A percentile compares a stretch with the other conserved stretches of the same genome.
Evolutionary conservation across 2,329 filamentous ascomycete species (phyloP).

Genomic region (Zarea fungicola): DNA sequence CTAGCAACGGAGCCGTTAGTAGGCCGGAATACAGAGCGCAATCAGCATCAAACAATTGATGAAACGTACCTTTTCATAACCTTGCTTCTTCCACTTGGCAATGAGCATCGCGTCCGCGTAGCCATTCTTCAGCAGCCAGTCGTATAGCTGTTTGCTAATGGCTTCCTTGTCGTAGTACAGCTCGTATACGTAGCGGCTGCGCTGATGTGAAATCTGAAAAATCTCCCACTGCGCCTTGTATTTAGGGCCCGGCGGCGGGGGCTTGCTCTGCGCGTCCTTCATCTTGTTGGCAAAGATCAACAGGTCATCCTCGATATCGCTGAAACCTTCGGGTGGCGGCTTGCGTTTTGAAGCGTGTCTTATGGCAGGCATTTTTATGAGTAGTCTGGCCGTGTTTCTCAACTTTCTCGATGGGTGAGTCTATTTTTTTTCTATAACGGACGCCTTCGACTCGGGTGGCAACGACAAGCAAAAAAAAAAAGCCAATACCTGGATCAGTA

Average conservation of each 20-base stretch:
- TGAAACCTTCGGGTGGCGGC: slow-evolving; percentile 79
- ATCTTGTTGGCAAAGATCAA: slow-evolving; percentile 85
- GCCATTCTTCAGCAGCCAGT: slow-evolving; percentile 93
- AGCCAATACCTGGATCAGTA: neutral
- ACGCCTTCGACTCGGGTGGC: neutral
- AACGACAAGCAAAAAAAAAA: slow-evolving; percentile 1
- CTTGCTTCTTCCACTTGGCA: slow-evolving; percentile 99
- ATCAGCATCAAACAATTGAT: no score
- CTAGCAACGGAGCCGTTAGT: slow-evolving; percentile 39
- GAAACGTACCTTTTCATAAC: slow-evolving; percentile 81
- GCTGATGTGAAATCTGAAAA: slow-evolving; percentile 93
- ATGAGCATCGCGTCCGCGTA: slow-evolving; percentile 95
- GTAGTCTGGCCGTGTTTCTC: no score
- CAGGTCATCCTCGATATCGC: slow-evolving; percentile 81
- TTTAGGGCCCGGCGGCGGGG: slow-evolving; percentile 71
- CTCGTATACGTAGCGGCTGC: slow-evolving; percentile 90
- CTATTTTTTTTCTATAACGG: neutral
- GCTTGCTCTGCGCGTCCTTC: slow-evolving; percentile 91
- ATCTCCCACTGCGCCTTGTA: slow-evolving; percentile 95
- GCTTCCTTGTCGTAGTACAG: slow-evolving; percentile 97
- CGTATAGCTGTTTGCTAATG: slow-evolving; percentile 86
- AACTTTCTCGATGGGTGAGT: neutral
- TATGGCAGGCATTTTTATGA: slow-evolving; percentile 64
- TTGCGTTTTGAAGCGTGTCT: slow-evolving; percentile 72
- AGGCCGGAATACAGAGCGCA: no score